A percentile compares a stretch with the other conserved stretches of the same genome.
phyloP scores from a whole-genome alignment of 768 basidiomycete genomes.

The Pleurotus citrinopileatus region DNA sequence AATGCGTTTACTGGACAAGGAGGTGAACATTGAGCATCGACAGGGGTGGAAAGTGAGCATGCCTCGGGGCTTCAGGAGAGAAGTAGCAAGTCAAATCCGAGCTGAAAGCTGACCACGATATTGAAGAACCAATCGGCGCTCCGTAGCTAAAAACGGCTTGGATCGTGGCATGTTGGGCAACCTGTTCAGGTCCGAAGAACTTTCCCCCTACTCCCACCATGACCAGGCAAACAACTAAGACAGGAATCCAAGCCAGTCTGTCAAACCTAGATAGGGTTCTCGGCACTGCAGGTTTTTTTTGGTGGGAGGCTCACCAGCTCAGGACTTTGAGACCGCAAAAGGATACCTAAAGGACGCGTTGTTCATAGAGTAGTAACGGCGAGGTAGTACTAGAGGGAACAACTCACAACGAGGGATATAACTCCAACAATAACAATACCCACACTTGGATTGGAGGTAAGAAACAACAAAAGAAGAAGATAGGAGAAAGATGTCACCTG shows the following conservation, averaged over 20 bases:
- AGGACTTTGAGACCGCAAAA: conserved; percentile 58
- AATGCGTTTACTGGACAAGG: conserved; percentile 53
- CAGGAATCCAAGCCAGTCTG: conserved; percentile 74
- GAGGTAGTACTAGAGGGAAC: too few relatives aligned
- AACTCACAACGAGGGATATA: conserved; percentile 52
- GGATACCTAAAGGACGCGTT: conserved; percentile 33
- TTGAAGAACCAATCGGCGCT: conserved; percentile 43
- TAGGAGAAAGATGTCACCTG: conserved; percentile 21
- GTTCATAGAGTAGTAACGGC: too few relatives aligned
- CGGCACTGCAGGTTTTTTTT: too few relatives aligned
- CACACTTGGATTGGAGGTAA: conserved; percentile 38
- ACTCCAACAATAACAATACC: conserved; percentile 79
- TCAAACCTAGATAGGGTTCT: too few relatives aligned
- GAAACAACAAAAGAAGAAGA: neutral
- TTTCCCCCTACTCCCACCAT: conserved; percentile 71
- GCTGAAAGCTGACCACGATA: conserved; percentile 58
- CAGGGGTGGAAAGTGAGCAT: neutral
- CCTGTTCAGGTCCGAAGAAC: conserved; percentile 51
- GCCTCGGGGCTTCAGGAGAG: conserved; percentile 57
- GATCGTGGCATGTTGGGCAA: conserved; percentile 44
- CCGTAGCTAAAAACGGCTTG: conserved; percentile 56
- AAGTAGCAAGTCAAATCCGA: conserved; percentile 80
- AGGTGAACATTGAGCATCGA: neutral
- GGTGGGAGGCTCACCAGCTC: conserved; percentile 32
- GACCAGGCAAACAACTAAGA: conserved; percentile 68